phyloP scores from a whole-genome alignment of 257 asterid genomes.

The Cruciata laevipes region DNA sequence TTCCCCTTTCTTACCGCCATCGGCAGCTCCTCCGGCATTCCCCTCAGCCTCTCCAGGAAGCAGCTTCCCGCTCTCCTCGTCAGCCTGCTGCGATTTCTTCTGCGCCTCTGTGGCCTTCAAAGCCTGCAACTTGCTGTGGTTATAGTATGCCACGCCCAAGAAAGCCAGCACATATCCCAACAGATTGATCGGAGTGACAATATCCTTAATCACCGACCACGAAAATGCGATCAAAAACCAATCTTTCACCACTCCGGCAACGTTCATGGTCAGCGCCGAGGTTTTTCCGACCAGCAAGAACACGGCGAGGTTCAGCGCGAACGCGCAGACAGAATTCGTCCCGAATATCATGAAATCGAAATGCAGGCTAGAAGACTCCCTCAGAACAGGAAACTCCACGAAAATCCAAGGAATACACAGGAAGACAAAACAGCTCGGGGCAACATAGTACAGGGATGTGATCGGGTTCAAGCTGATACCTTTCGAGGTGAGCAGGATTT shows the following conservation, averaged over 20 bases:
- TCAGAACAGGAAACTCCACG: slow-evolving; percentile 48
- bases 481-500: slow-evolving; percentile 56
- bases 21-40: slow-evolving; percentile 6
- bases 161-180: slow-evolving; percentile 73
- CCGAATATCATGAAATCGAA: slow-evolving; percentile 55
- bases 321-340: slow-evolving; percentile 62
- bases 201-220: slow-evolving; percentile 82
- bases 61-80: slow-evolving; percentile 42
- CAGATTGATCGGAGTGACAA: slow-evolving; percentile 54
- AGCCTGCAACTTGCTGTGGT: slow-evolving; percentile 64
- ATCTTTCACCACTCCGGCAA: slow-evolving; percentile 71
- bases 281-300: slow-evolving; percentile 72
- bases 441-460: slow-evolving; percentile 64
- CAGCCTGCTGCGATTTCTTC: slow-evolving; percentile 38
- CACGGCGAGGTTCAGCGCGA: slow-evolving; percentile 67
- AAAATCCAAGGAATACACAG: slow-evolving; percentile 58
- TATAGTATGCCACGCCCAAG: slow-evolving; percentile 57
- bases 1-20: slow-evolving; percentile 44
- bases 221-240: slow-evolving; percentile 76
- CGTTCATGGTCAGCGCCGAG: slow-evolving; percentile 79
- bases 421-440: slow-evolving; percentile 55
- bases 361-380: slow-evolving; percentile 22
- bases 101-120: slow-evolving; percentile 61
- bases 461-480: slow-evolving; percentile 66
- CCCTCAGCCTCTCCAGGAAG: slow-evolving; percentile 37